A percentile compares a stretch with the other conserved stretches of the same genome.
Evolutionary conservation across 768 basidiomycete genomes (phyloP).

Genomic region (Steccherinum ochraceum): DNA sequence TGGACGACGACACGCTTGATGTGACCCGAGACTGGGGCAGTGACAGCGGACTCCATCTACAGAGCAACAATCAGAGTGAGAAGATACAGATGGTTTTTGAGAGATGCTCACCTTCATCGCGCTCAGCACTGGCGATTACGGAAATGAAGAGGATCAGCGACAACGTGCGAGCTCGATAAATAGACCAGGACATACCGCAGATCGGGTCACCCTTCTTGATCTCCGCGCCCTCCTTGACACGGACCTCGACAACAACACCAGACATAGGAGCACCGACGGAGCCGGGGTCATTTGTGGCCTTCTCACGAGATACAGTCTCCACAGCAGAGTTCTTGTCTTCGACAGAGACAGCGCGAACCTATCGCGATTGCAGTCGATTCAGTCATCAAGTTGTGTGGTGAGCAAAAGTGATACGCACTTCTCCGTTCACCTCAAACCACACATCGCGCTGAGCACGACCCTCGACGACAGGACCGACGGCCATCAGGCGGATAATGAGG

Average conservation of each 20-base stretch:
- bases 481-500: slow-evolving; percentile 92
- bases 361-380: background rate
- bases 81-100: slow-evolving; percentile 1
- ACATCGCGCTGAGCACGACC: slow-evolving; percentile 91
- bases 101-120: slow-evolving; percentile 81
- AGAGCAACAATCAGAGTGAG: slow-evolving; percentile 17
- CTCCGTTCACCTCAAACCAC: slow-evolving; percentile 98
- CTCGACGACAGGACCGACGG: slow-evolving; percentile 88
- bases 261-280: slow-evolving; percentile 98
- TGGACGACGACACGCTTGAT: slow-evolving; percentile 89
- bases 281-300: slow-evolving; percentile 88
- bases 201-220: slow-evolving; percentile 98
- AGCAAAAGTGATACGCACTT: slow-evolving; percentile 40
- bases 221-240: slow-evolving; percentile 96
- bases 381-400: background rate
- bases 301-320: slow-evolving; percentile 91
- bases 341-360: slow-evolving; percentile 92
- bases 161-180: slow-evolving; percentile 11
- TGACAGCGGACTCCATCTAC: slow-evolving; percentile 97
- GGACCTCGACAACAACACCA: slow-evolving; percentile 95
- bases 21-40: slow-evolving; percentile 93
- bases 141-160: slow-evolving; percentile 8
- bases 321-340: slow-evolving; percentile 98
- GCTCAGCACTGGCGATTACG: slow-evolving; percentile 61
- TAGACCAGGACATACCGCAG: slow-evolving; percentile 53